phyloP scores from a whole-genome alignment of 345 rosid species.

The Sonneratia alba region DNA sequence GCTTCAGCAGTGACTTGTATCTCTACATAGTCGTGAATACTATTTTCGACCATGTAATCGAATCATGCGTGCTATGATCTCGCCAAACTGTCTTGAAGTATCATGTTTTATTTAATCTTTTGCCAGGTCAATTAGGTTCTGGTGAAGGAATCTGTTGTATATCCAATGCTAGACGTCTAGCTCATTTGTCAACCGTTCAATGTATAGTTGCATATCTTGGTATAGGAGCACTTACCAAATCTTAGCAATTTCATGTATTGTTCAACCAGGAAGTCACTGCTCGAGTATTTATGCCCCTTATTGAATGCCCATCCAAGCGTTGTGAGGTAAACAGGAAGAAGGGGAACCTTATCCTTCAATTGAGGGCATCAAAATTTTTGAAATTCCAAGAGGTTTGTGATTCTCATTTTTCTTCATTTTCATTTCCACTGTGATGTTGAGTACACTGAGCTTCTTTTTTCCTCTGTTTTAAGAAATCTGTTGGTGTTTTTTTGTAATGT shows the following conservation, averaged over 20 bases:
- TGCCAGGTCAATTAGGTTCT: neutral
- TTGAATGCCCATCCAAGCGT: constrained; percentile 70
- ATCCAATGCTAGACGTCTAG: neutral
- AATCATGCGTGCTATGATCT: neutral
- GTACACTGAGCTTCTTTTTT: neutral
- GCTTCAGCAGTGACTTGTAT: neutral
- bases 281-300: constrained; percentile 88
- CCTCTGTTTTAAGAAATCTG: neutral
- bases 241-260: constrained; percentile 6
- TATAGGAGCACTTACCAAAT: neutral
- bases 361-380: constrained; percentile 88
- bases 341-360: constrained; percentile 93
- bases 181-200: neutral
- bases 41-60: neutral
- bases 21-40: neutral
- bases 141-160: neutral
- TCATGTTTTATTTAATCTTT: neutral
- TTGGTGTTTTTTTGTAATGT: no score
- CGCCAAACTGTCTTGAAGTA: neutral
- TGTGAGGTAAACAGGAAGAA: constrained; percentile 54
- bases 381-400: constrained; percentile 88
- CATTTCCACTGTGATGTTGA: neutral
- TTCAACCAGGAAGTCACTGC: constrained; percentile 76
- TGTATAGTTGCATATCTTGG: neutral
- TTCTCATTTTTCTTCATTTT: neutral